phyloP scores from a whole-genome alignment of 176 grass and related monocot species.

The Leersia perrieri region DNA sequence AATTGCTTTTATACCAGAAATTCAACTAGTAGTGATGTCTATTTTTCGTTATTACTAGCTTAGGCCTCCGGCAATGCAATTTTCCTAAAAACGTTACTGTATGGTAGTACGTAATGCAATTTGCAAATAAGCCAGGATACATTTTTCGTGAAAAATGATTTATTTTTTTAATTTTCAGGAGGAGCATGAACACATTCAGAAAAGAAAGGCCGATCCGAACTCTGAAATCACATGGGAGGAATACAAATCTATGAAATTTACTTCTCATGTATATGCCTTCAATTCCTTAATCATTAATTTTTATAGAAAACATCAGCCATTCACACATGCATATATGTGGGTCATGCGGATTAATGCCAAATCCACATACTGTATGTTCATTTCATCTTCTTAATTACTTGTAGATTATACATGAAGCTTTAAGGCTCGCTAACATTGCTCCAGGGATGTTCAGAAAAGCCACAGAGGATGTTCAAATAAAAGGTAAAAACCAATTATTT shows the following conservation, averaged over 20 bases:
- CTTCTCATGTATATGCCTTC: constrained; percentile 33
- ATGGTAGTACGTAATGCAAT: too few relatives aligned
- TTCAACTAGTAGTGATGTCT: too few relatives aligned
- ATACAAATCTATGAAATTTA: constrained; percentile 73
- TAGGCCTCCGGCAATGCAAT: too few relatives aligned
- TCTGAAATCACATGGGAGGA: constrained; percentile 59
- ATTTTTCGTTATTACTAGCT: too few relatives aligned
- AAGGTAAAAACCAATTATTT: constrained; percentile 41
- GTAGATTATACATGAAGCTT: constrained; percentile 52
- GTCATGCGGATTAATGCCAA: not conserved
- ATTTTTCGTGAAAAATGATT: too few relatives aligned
- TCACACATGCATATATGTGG: not conserved
- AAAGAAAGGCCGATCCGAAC: constrained; percentile 29
- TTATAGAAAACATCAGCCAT: not conserved
- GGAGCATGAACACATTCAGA: constrained; percentile 48
- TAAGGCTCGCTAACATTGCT: constrained; percentile 54
- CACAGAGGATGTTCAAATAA: constrained; percentile 48
- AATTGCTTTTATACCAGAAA: not conserved
- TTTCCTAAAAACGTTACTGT: too few relatives aligned
- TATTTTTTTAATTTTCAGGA: constrained; percentile 22
- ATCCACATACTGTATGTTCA: not conserved
- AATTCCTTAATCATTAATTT: not conserved
- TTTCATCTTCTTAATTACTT: not conserved
- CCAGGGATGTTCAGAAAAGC: constrained; percentile 50
- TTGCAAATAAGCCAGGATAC: too few relatives aligned